Conservation (phyloP, 306 rosid genomes). For the Malus sylvestris region DNA sequence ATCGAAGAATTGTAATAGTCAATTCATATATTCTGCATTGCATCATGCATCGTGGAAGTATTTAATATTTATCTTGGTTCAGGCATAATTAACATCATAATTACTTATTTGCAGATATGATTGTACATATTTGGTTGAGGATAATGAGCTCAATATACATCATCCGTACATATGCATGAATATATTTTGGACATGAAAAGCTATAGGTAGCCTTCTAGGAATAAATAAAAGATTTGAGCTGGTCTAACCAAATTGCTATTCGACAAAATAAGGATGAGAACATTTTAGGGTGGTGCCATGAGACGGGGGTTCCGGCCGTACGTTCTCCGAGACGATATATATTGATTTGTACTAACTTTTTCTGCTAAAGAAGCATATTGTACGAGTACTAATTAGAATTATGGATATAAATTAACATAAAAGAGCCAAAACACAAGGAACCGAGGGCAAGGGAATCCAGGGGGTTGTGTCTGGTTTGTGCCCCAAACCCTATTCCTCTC, state of each 20-base stretch:
- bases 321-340: not conserved
- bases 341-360: too few species aligned
- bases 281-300: not conserved
- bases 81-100: too few species aligned
- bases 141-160: too few species aligned
- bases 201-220: too few species aligned
- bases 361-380: not conserved
- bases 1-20: not conserved
- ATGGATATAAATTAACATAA: not conserved
- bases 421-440: not conserved
- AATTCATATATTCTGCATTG: too few species aligned
- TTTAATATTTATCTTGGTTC: too few species aligned
- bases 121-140: too few species aligned
- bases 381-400: too few species aligned
- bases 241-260: not conserved
- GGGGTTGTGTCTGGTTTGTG: not conserved
- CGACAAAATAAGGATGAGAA: not conserved
- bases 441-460: constrained; percentile 16
- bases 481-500: not conserved
- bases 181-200: too few species aligned
- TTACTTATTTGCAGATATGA: too few species aligned
- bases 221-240: not conserved
- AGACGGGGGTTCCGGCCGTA: not conserved
- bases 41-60: not conserved
- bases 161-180: too few species aligned